phyloP scores from a whole-genome alignment of 768 basidiomycete species.

The Megacollybia marginata region DNA sequence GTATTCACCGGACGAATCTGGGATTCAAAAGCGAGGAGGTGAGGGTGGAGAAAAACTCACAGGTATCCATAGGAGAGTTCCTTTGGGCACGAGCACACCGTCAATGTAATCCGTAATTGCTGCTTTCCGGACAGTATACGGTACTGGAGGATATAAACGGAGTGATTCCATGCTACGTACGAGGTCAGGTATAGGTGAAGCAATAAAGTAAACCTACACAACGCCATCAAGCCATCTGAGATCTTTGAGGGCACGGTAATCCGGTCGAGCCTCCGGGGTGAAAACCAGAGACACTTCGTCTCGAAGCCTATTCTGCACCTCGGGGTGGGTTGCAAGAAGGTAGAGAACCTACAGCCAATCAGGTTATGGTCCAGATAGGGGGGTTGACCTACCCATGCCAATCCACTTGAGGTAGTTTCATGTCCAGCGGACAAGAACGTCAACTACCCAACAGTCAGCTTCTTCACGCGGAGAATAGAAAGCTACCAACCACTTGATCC shows the following conservation, averaged over 20 bases:
- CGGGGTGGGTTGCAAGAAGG: constrained; percentile 44
- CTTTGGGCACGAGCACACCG: constrained; percentile 34
- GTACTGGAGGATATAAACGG: constrained; percentile 32
- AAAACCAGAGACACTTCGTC: constrained; percentile 41
- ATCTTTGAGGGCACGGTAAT: constrained; percentile 32
- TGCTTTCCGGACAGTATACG: constrained; percentile 30
- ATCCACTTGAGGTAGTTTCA: constrained; percentile 30
- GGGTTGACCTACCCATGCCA: constrained; percentile 33
- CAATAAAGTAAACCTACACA: constrained; percentile 20
- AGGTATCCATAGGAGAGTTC: constrained; percentile 33
- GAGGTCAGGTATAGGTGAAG: background rate
- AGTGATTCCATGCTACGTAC: constrained; percentile 29
- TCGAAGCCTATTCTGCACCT: constrained; percentile 42
- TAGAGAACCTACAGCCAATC: constrained; percentile 34
- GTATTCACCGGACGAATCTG: constrained; percentile 46
- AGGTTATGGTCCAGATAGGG: background rate
- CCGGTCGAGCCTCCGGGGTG: constrained; percentile 22
- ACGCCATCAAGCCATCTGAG: constrained; percentile 33
- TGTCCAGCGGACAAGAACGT: constrained; percentile 41
- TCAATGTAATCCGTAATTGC: constrained; percentile 32
- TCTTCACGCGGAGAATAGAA: background rate
- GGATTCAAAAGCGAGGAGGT: background rate
- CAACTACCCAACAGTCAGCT: constrained; percentile 17
- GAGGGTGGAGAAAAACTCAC: constrained; percentile 10
- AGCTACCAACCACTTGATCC: constrained; percentile 37